Evolutionary conservation across 2,329 filamentous ascomycete genomes (phyloP).

Genomic region (Coleophoma eucalyptorum): DNA sequence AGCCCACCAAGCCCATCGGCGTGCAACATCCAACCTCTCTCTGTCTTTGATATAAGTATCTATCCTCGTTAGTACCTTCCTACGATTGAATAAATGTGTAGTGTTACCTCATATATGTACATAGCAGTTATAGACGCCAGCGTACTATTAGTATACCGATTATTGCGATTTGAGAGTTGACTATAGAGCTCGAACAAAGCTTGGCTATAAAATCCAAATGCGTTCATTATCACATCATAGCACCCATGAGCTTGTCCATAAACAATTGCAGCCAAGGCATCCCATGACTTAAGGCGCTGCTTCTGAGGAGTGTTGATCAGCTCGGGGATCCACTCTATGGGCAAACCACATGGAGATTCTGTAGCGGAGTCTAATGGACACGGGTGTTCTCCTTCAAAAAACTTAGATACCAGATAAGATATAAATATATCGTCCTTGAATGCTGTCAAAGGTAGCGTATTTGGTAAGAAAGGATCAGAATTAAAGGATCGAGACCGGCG

Average conservation of each 20-base stretch:
- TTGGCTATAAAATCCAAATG: conserved; percentile 1
- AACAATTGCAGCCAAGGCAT: conserved; percentile 8
- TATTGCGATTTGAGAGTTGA: conserved; percentile 1
- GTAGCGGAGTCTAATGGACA: background rate
- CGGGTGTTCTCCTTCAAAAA: conserved; percentile 2
- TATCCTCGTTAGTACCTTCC: background rate
- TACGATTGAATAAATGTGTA: background rate
- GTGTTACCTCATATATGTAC: conserved; percentile 7
- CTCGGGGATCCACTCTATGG: conserved; percentile 2
- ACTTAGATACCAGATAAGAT: conserved; percentile 2
- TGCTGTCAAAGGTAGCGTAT: conserved; percentile 3
- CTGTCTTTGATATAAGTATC: conserved; percentile 2
- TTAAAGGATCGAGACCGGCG: background rate
- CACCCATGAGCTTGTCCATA: conserved; percentile 4
- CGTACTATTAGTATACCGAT: conserved; percentile 2
- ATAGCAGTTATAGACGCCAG: conserved; percentile 8
- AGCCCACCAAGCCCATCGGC: conserved; percentile 7
- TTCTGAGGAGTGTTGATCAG: conserved; percentile 2
- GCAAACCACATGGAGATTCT: background rate
- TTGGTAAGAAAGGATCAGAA: conserved; percentile 1
- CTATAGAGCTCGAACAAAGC: conserved; percentile 2
- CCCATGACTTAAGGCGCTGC: conserved; percentile 3
- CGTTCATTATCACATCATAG: conserved; percentile 2
- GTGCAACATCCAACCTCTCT: conserved; percentile 5
- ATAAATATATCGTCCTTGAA: conserved; percentile 7